Percentiles rank a stretch among this genome's conserved stretches.
Conservation (phyloP, 2,329 filamentous ascomycete species). For the Fusarium irregulare region DNA sequence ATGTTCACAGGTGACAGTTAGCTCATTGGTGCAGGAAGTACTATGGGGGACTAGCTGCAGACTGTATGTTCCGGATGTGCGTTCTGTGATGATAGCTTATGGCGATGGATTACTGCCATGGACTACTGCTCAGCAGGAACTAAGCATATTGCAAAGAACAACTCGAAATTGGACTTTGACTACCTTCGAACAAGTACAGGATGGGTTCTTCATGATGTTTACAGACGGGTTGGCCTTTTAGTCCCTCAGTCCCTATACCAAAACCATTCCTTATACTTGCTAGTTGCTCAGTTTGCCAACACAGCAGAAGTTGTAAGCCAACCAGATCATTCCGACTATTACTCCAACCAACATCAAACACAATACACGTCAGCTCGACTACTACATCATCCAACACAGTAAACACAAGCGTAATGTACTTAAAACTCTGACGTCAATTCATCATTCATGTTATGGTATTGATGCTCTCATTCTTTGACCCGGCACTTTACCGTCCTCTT, state of each 20-base stretch:
- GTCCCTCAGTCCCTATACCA: not conserved
- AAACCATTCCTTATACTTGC: not conserved
- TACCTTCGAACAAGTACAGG: not conserved
- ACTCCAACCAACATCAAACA: not conserved
- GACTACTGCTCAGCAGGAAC: not conserved
- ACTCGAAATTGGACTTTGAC: not conserved
- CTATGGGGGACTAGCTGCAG: not conserved
- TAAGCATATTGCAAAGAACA: not conserved
- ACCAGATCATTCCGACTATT: not conserved
- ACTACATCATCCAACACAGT: not conserved
- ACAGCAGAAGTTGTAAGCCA: not conserved
- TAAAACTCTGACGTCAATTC: conserved; percentile 9
- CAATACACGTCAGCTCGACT: conserved; percentile 19
- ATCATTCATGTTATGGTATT: conserved; percentile 23
- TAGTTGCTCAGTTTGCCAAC: not conserved
- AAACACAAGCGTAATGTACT: not conserved
- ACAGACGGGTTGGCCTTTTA: not conserved
- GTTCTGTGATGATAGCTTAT: not conserved
- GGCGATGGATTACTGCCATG: not conserved
- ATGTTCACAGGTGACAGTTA: conserved; percentile 10
- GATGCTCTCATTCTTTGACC: conserved; percentile 23
- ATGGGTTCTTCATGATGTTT: not conserved
- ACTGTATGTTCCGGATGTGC: not conserved
- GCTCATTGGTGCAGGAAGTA: not conserved
- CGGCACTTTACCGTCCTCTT: conserved; percentile 35